Conservation (phyloP, 2,329 filamentous ascomycete species). For the Hypoxylon rubiginosum region DNA sequence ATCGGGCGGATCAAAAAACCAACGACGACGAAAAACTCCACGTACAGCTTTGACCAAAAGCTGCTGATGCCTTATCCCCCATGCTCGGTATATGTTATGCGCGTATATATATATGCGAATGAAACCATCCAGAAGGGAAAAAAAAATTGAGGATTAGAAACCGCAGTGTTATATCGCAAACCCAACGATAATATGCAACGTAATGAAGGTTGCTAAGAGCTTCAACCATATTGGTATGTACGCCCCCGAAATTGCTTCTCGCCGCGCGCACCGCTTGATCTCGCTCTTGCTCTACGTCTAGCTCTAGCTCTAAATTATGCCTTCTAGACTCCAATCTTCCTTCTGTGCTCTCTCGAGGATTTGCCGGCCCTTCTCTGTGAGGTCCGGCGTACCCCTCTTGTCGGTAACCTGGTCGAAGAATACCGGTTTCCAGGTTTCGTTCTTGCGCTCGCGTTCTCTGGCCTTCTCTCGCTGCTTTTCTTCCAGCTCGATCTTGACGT, state of each 20-base stretch:
- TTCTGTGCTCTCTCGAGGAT: slow-evolving; percentile 67
- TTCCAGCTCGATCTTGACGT: slow-evolving; percentile 90
- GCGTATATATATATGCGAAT: slow-evolving; percentile 34
- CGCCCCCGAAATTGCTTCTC: slow-evolving; percentile 1
- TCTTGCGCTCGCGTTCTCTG: slow-evolving; percentile 78
- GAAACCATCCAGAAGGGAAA: slow-evolving; percentile 28
- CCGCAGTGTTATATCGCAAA: slow-evolving; percentile 29
- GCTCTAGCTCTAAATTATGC: slow-evolving; percentile 53
- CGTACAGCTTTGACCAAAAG: slow-evolving; percentile 41
- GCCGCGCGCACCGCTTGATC: background rate
- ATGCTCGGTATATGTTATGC: slow-evolving; percentile 33
- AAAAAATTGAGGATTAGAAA: slow-evolving; percentile 11
- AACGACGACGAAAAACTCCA: slow-evolving; percentile 29
- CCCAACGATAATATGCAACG: slow-evolving; percentile 27
- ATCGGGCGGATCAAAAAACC: slow-evolving; percentile 17
- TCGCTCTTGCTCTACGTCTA: background rate
- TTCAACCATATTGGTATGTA: slow-evolving; percentile 16
- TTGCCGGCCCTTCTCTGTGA: slow-evolving; percentile 66
- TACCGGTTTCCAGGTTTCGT: slow-evolving; percentile 82
- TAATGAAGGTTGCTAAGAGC: background rate
- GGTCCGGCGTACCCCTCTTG: slow-evolving; percentile 68
- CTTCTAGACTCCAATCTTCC: slow-evolving; percentile 65
- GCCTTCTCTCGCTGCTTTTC: slow-evolving; percentile 89
- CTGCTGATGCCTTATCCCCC: slow-evolving; percentile 40
- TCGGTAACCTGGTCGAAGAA: slow-evolving; percentile 80